Conservation (phyloP, 306 rosid species). For the Parietaria judaica region DNA sequence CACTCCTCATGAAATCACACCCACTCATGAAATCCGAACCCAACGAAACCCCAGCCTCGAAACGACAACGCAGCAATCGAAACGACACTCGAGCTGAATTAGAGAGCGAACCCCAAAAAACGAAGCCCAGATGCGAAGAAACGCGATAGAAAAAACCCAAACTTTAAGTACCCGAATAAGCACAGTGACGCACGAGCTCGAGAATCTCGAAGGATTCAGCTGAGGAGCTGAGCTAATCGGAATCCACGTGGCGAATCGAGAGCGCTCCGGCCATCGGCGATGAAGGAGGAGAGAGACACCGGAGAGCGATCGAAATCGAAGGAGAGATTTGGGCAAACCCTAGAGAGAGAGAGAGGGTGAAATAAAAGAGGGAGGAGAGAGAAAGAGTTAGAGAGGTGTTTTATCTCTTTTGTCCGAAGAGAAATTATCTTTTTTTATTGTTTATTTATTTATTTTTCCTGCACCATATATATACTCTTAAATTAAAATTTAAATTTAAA, state of each 20-base stretch:
- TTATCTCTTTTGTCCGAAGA: slow-evolving; percentile 34
- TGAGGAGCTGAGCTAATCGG: slow-evolving; percentile 13
- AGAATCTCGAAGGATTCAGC: slow-evolving; percentile 22
- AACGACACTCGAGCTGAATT: slow-evolving; percentile 17
- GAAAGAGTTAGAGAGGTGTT: slow-evolving; percentile 27
- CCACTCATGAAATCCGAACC: slow-evolving; percentile 1
- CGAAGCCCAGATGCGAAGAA: slow-evolving; percentile 29
- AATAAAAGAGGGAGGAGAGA: slow-evolving; percentile 18
- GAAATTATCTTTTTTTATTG: slow-evolving; percentile 18
- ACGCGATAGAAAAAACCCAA: slow-evolving; percentile 31
- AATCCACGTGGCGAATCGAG: slow-evolving; percentile 25
- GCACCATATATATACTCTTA: slow-evolving; percentile 5
- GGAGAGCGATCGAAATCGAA: neutral
- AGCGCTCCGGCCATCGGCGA: slow-evolving; percentile 23
- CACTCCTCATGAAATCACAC: slow-evolving; percentile 25
- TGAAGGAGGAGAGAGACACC: slow-evolving; percentile 7
- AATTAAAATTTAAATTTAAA: slow-evolving; percentile 5
- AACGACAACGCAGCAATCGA: slow-evolving; percentile 12
- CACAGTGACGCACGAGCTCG: slow-evolving; percentile 44
- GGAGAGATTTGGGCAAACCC: slow-evolving; percentile 46
- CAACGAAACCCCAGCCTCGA: slow-evolving; percentile 5
- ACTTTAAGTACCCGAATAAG: slow-evolving; percentile 43
- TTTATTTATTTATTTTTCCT: neutral
- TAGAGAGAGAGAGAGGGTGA: slow-evolving; percentile 46
- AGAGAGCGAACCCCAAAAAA: slow-evolving; percentile 29